A percentile compares a stretch with the other conserved stretches of the same genome.
phyloP scores from a whole-genome alignment of 2,329 filamentous ascomycete genomes.

The Aspergillus transmontanensis region DNA sequence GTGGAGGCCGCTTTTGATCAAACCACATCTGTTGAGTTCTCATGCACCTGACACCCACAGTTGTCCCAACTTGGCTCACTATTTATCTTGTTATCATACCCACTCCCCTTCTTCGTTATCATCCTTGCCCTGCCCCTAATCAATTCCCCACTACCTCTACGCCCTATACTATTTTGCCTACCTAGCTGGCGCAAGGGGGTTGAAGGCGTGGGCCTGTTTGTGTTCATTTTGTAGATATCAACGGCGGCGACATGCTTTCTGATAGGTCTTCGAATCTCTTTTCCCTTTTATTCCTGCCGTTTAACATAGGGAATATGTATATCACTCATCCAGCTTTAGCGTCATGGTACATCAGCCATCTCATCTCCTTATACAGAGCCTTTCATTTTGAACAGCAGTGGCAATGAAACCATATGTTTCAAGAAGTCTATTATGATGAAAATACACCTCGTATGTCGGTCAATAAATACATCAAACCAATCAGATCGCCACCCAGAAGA shows the following conservation, averaged over 20 bases:
- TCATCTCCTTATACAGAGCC: not conserved
- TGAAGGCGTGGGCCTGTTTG: not conserved
- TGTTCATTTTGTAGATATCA: not conserved
- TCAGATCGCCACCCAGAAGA: not conserved
- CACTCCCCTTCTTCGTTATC: not conserved
- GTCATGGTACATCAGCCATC: not conserved
- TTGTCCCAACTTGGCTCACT: not conserved
- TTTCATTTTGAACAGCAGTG: not conserved
- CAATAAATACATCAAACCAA: not conserved
- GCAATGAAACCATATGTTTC: not conserved
- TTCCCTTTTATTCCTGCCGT: not conserved
- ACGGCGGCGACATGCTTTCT: not conserved
- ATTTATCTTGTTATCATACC: conserved; percentile 1
- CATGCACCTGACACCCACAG: not conserved
- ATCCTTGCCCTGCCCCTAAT: not conserved
- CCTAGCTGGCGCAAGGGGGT: not conserved
- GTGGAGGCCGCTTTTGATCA: conserved; percentile 35
- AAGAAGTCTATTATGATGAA: not conserved
- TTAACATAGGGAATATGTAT: not conserved
- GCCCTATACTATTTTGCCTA: conserved; percentile 7
- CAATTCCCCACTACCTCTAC: not conserved
- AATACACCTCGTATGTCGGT: not conserved
- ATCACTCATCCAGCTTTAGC: not conserved
- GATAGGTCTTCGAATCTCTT: not conserved
- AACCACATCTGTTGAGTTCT: not conserved